phyloP scores from a whole-genome alignment of 2,329 filamentous ascomycete species.

The Sporothrix inflata region DNA sequence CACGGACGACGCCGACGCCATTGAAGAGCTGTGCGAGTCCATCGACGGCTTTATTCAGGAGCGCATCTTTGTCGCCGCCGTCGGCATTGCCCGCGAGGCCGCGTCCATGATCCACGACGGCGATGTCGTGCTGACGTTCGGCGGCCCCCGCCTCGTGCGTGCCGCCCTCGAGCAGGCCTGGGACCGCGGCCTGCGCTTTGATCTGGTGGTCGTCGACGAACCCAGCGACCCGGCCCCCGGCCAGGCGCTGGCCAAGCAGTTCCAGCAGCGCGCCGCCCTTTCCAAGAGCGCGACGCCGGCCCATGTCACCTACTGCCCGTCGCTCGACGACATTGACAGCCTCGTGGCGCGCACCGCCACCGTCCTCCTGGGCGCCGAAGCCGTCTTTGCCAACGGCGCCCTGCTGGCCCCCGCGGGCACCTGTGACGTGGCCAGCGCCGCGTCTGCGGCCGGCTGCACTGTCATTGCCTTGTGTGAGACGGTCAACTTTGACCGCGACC shows the following conservation, averaged over 20 bases:
- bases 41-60: constrained; percentile 92
- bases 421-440: constrained; percentile 81
- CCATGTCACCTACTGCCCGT: constrained; percentile 74
- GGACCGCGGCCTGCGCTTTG: constrained; percentile 71
- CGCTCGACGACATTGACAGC: constrained; percentile 73
- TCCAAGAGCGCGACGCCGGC: constrained; percentile 62
- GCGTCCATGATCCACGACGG: constrained; percentile 75
- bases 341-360: constrained; percentile 69
- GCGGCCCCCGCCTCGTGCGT: constrained; percentile 83
- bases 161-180: constrained; percentile 76
- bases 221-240: constrained; percentile 57
- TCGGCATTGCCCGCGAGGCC: constrained; percentile 79
- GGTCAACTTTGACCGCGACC: constrained; percentile 86
- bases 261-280: constrained; percentile 45
- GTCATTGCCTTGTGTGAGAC: constrained; percentile 92
- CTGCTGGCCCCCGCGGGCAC: constrained; percentile 89
- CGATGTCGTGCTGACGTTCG: constrained; percentile 85
- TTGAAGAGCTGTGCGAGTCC: constrained; percentile 73
- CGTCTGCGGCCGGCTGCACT: constrained; percentile 72
- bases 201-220: constrained; percentile 82
- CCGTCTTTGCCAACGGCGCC: constrained; percentile 92
- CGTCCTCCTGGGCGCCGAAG: constrained; percentile 84
- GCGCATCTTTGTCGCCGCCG: constrained; percentile 83
- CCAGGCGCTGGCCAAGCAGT: constrained; percentile 65
- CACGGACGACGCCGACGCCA: constrained; percentile 78